phyloP scores from a whole-genome alignment of 768 basidiomycete genomes.

The Stropharia rugosoannulata region DNA sequence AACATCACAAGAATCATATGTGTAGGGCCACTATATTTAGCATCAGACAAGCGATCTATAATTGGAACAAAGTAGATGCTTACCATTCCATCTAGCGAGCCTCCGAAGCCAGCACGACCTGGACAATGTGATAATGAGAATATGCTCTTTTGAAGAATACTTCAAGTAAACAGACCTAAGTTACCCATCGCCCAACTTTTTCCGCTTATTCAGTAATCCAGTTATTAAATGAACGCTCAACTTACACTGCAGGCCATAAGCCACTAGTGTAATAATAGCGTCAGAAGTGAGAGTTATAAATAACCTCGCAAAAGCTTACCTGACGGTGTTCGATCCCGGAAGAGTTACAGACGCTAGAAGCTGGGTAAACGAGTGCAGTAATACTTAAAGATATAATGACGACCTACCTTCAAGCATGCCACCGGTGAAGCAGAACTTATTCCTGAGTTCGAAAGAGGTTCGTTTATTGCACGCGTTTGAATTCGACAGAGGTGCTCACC shows the following conservation, averaged over 20 bases:
- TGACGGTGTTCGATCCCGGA: constrained; percentile 29
- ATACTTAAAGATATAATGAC: background rate
- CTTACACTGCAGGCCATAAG: constrained; percentile 42
- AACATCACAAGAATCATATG: constrained; percentile 74
- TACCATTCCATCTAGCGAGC: constrained; percentile 65
- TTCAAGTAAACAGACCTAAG: constrained; percentile 36
- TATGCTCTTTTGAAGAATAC: background rate
- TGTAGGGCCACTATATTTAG: constrained; percentile 58
- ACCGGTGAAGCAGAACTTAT: constrained; percentile 68
- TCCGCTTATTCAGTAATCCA: background rate
- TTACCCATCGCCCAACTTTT: constrained; percentile 49
- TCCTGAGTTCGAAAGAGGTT: constrained; percentile 20
- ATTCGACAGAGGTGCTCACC: constrained; percentile 12
- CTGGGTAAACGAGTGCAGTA: background rate
- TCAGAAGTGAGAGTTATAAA: background rate
- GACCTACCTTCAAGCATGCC: constrained; percentile 49
- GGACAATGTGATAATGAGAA: constrained; percentile 9
- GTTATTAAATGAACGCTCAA: background rate
- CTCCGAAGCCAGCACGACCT: constrained; percentile 74
- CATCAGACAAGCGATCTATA: background rate
- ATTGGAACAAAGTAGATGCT: constrained; percentile 10
- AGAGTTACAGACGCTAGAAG: constrained; percentile 28
- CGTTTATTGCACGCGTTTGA: background rate
- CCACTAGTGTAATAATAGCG: constrained; percentile 21
- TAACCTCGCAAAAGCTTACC: constrained; percentile 14